phyloP scores from a whole-genome alignment of 805 yeast species.

The Yarrowia porcina region DNA sequence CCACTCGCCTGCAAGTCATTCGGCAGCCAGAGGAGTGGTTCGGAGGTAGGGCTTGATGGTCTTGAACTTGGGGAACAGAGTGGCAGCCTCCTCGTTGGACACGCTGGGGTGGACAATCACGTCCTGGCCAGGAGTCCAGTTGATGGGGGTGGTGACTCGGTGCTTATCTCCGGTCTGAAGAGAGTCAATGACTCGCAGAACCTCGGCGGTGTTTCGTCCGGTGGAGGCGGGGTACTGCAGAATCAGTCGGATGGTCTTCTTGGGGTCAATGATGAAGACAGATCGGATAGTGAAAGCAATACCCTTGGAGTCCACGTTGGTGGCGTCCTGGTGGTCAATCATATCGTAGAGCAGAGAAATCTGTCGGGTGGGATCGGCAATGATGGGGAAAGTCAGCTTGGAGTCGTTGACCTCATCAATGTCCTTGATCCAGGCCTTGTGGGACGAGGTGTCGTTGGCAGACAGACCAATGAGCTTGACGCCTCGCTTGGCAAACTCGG shows the following conservation, averaged over 20 bases:
- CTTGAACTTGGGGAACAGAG: slow-evolving; percentile 84
- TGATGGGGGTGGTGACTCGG: slow-evolving; percentile 89
- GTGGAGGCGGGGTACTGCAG: slow-evolving; percentile 90
- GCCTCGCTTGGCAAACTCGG: slow-evolving; percentile 82
- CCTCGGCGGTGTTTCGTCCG: slow-evolving; percentile 94
- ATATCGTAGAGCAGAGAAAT: slow-evolving; percentile 79
- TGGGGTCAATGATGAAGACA: slow-evolving; percentile 88
- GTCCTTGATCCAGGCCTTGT: slow-evolving; percentile 88
- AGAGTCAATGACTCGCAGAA: slow-evolving; percentile 86
- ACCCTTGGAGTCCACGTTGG: slow-evolving; percentile 68
- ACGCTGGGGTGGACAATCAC: slow-evolving; percentile 91
- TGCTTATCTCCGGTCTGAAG: slow-evolving; percentile 82
- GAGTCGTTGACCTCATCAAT: slow-evolving; percentile 82
- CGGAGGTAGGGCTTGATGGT: slow-evolving; percentile 92
- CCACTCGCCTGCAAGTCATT: slow-evolving; percentile 25
- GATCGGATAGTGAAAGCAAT: slow-evolving; percentile 88
- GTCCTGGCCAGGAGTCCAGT: slow-evolving; percentile 89
- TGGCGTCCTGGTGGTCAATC: slow-evolving; percentile 84
- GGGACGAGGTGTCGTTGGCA: slow-evolving; percentile 80
- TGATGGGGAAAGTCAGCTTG: slow-evolving; percentile 80
- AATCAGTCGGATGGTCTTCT: slow-evolving; percentile 82
- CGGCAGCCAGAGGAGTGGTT: slow-evolving; percentile 46
- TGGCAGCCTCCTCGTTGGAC: slow-evolving; percentile 76
- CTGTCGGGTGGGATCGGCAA: slow-evolving; percentile 83
- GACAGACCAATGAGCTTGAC: slow-evolving; percentile 89